A percentile compares a stretch with the other conserved stretches of the same genome.
Conservation (phyloP, 1,139 yeast species). For the Pneumocystis sp. region DNA sequence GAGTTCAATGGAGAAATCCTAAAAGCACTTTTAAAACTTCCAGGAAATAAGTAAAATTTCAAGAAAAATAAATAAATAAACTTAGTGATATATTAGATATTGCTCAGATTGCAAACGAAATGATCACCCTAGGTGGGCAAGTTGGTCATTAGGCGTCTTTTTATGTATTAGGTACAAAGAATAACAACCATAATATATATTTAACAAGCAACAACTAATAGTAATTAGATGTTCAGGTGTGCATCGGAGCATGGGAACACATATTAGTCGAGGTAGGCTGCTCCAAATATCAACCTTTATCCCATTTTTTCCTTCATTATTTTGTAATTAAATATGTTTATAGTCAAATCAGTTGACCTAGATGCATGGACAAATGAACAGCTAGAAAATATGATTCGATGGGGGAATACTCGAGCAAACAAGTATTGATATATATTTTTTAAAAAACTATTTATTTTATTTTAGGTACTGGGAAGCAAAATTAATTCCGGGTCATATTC, state of each 20-base stretch:
- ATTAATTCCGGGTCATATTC: slow-evolving; percentile 55
- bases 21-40: slow-evolving; percentile 57
- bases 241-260: slow-evolving; percentile 91
- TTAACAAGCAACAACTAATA: background rate
- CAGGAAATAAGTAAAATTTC: slow-evolving; percentile 37
- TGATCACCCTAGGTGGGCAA: slow-evolving; percentile 93
- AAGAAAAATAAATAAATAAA: background rate
- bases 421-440: slow-evolving; percentile 21
- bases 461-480: slow-evolving; percentile 57
- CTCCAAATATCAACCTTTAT: background rate
- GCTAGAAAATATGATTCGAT: slow-evolving; percentile 59
- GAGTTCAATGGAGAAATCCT: slow-evolving; percentile 47
- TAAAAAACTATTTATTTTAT: background rate
- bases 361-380: slow-evolving; percentile 97
- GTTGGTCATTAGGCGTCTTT: slow-evolving; percentile 88
- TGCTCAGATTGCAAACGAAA: slow-evolving; percentile 90
- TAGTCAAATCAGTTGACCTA: slow-evolving; percentile 79
- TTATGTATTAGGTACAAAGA: slow-evolving; percentile 45
- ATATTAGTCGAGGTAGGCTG: slow-evolving; percentile 35
- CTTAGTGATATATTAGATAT: slow-evolving; percentile 14
- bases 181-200: background rate
- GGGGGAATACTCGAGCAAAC: slow-evolving; percentile 79
- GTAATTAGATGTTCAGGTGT: slow-evolving; percentile 69
- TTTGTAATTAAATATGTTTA: slow-evolving; percentile 28
- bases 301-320: background rate